Conservation (phyloP, 2,329 filamentous ascomycete species). For the Fusarium sp. region DNA sequence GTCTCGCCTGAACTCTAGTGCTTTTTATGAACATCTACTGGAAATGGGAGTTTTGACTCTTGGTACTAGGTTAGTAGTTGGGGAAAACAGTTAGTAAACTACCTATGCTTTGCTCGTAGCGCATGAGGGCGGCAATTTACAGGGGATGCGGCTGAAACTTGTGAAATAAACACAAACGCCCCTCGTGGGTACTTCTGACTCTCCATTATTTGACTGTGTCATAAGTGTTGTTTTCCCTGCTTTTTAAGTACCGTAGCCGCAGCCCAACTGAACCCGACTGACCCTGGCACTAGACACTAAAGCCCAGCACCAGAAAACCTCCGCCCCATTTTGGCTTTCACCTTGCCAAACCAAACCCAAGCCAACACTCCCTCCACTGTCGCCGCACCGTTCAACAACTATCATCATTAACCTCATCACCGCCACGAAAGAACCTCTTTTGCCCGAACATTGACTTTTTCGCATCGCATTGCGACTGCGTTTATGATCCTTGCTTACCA, state of each 20-base stretch:
- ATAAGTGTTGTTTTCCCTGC: constrained; percentile 27
- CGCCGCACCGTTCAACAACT: constrained; percentile 19
- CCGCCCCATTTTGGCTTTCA: constrained; percentile 37
- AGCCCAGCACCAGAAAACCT: constrained; percentile 30
- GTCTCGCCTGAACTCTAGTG: no score
- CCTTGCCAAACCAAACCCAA: constrained; percentile 31
- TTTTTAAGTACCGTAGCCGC: constrained; percentile 37
- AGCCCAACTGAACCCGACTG: constrained; percentile 33
- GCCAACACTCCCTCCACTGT: constrained; percentile 30
- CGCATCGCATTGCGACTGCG: constrained; percentile 3
- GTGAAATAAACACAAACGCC: constrained; percentile 39
- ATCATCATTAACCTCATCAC: constrained; percentile 28
- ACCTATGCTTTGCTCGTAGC: background rate
- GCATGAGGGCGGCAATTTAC: constrained; percentile 22
- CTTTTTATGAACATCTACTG: background rate
- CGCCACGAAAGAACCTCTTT: constrained; percentile 16
- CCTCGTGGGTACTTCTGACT: constrained; percentile 30
- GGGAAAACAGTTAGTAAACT: background rate
- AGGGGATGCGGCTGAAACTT: constrained; percentile 40
- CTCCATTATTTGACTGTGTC: constrained; percentile 22
- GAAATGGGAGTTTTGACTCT: background rate
- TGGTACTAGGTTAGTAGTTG: background rate
- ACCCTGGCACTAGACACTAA: constrained; percentile 9
- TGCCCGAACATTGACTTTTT: constrained; percentile 1
- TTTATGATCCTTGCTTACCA: constrained; percentile 1